Evolutionary conservation across 768 basidiomycete species (phyloP).

Genomic region (Ephemerocybe angulata): DNA sequence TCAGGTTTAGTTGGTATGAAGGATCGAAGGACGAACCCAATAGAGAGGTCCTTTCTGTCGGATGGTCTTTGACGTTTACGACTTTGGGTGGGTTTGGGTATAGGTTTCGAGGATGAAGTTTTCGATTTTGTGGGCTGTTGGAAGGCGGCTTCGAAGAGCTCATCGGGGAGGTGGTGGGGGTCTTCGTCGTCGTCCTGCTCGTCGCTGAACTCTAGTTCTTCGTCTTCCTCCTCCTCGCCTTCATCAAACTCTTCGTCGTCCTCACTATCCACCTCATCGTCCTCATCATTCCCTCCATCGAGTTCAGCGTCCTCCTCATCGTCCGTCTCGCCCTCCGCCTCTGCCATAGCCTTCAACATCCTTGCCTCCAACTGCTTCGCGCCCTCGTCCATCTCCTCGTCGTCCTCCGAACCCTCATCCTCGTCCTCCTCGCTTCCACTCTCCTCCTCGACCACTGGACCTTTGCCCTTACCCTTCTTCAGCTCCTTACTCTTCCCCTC

Average conservation of each 20-base stretch:
- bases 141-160: slow-evolving; percentile 59
- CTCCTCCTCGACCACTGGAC: background rate
- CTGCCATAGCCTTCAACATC: background rate
- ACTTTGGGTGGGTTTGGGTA: slow-evolving; percentile 10
- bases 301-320: background rate
- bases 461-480: background rate
- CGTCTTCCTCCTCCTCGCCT: background rate
- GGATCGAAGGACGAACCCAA: slow-evolving; percentile 7
- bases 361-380: background rate
- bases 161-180: slow-evolving; percentile 57
- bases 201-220: background rate
- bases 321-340: background rate
- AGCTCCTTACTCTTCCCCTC: too few relatives aligned
- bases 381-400: background rate
- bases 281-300: background rate
- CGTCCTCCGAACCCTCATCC: too few relatives aligned
- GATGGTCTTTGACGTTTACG: too few relatives aligned
- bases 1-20: slow-evolving; percentile 29
- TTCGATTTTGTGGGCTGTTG: background rate
- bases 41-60: too few relatives aligned
- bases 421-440: background rate
- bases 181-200: background rate
- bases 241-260: background rate
- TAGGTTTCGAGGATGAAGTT: slow-evolving; percentile 22
- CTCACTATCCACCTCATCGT: background rate